These are phyloP conservation scores for Globisporangium abappressorium DNA, from an alignment of 352 stramenopile genomes.

Conservation along the genomic window DNA sequence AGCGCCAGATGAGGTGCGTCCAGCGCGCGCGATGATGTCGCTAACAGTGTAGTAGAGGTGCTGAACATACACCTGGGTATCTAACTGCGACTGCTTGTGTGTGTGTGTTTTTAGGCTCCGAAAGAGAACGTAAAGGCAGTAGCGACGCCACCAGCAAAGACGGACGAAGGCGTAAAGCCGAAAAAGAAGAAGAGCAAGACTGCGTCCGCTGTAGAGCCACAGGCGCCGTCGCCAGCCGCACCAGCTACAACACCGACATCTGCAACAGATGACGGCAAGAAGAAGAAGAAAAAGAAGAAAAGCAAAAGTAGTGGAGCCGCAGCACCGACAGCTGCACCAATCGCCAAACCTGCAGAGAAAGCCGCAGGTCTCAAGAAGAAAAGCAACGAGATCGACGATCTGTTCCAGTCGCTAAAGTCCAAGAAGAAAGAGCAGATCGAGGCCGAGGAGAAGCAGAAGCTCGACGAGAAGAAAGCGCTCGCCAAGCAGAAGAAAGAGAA, in stretches of 20 bases:
- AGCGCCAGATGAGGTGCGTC: slow-evolving; percentile 15
- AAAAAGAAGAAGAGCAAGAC: slow-evolving; percentile 20
- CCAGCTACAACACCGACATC: background rate
- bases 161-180: background rate
- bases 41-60: no score
- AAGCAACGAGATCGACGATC: slow-evolving; percentile 67
- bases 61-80: background rate
- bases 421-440: slow-evolving; percentile 71
- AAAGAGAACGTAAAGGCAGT: background rate
- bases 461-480: slow-evolving; percentile 40
- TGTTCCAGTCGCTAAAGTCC: slow-evolving; percentile 73
- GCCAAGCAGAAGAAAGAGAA: slow-evolving; percentile 54
- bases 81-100: background rate
- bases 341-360: background rate
- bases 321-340: background rate
- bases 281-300: slow-evolving; percentile 66
- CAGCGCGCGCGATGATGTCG: background rate
- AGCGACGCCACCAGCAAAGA: background rate
- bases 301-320: slow-evolving; percentile 13
- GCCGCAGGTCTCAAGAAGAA: slow-evolving; percentile 9
- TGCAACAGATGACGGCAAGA: slow-evolving; percentile 20
- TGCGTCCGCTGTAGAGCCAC: background rate
- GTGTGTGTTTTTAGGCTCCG: background rate
- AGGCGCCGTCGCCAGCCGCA: background rate
- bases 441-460: slow-evolving; percentile 51